Conservation (phyloP, 139 green algal genomes). For the Raphidocelis subcapitata region DNA sequence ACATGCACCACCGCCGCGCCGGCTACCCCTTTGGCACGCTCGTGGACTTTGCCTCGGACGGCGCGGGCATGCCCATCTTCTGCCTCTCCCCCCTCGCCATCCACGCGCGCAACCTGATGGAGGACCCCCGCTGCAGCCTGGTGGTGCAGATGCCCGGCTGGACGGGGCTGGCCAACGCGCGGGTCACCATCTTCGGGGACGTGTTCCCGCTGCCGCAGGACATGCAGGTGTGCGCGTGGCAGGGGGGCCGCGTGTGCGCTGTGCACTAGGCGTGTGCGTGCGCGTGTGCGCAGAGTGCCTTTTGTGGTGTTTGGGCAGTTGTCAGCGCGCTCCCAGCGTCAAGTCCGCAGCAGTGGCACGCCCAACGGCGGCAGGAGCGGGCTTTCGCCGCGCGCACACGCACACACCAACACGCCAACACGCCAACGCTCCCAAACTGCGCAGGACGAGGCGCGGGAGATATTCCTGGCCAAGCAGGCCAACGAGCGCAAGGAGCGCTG, state of each 20-base stretch:
- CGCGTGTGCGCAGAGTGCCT: not conserved
- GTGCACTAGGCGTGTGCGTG: not conserved
- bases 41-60: constrained; percentile 96
- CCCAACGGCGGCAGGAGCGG: too few relatives aligned
- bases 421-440: too few relatives aligned
- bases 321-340: too few relatives aligned
- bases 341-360: too few relatives aligned
- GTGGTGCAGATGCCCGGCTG: constrained; percentile 96
- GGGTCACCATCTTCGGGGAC: constrained; percentile 98
- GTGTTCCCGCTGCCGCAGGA: constrained; percentile 85
- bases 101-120: constrained; percentile 78
- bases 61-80: constrained; percentile 89
- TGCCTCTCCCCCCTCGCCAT: constrained; percentile 72
- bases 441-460: constrained; percentile 54
- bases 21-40: constrained; percentile 97
- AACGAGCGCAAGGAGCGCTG: constrained; percentile 64
- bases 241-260: not conserved
- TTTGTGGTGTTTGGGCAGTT: too few relatives aligned
- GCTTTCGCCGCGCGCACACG: too few relatives aligned
- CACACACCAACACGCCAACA: too few relatives aligned
- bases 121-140: constrained; percentile 67
- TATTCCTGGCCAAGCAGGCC: constrained; percentile 83
- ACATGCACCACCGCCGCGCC: constrained; percentile 93
- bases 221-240: constrained; percentile 60
- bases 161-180: constrained; percentile 94